Percentiles rank a stretch among this genome's conserved stretches.
Evolutionary conservation across 148 eudicot genomes (phyloP).

Genomic region (Drosera capensis): DNA sequence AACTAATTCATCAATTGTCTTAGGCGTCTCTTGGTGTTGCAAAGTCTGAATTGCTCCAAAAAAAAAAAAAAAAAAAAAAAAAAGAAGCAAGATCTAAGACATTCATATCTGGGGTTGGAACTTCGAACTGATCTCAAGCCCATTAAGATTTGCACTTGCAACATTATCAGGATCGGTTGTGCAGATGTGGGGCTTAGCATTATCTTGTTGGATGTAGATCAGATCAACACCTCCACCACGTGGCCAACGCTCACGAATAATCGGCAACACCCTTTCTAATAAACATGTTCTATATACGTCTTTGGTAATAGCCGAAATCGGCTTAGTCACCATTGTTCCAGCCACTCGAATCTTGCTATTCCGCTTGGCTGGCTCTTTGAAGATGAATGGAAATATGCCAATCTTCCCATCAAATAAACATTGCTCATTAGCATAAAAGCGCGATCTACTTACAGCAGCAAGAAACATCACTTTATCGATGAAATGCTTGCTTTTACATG

Average conservation of each 20-base stretch:
- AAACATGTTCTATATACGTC: too few species aligned
- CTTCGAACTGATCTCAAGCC: too few species aligned
- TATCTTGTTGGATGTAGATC: too few species aligned
- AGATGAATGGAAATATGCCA: not conserved
- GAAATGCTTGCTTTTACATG: not conserved
- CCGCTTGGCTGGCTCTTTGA: not conserved
- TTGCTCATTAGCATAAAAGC: not conserved
- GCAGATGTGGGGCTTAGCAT: too few species aligned
- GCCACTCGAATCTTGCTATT: not conserved
- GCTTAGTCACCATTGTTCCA: not conserved
- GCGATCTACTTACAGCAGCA: not conserved
- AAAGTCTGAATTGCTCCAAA: slow-evolving; percentile 6
- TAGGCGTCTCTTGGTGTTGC: slow-evolving; percentile 5
- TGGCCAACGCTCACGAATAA: too few species aligned
- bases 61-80: too few species aligned
- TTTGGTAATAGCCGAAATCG: not conserved
- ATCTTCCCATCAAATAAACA: not conserved
- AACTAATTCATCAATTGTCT: slow-evolving; percentile 2
- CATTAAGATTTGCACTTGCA: too few species aligned
- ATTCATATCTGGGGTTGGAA: slow-evolving; percentile 5
- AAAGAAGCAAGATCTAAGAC: slow-evolving; percentile 5
- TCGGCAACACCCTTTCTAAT: too few species aligned
- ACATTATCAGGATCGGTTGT: too few species aligned
- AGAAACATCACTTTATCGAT: not conserved
- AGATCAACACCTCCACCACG: too few species aligned